phyloP scores from a whole-genome alignment of 306 rosid species.

The Prinsepia uniflora region DNA sequence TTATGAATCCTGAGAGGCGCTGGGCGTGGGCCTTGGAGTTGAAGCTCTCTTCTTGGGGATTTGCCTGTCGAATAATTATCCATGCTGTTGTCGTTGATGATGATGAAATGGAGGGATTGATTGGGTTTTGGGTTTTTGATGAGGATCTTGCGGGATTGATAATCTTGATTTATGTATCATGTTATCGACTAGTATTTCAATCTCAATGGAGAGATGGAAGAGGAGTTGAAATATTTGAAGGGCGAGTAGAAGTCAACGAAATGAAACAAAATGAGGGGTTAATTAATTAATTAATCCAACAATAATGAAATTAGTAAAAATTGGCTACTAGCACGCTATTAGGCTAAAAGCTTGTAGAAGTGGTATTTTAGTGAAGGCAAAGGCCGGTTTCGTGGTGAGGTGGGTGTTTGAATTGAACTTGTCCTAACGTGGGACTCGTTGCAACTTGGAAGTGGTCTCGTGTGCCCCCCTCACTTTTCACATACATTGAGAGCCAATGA shows the following conservation, averaged over 20 bases:
- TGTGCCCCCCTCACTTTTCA: conserved; percentile 6
- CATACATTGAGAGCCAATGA: conserved; percentile 1
- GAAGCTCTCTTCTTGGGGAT: conserved; percentile 69
- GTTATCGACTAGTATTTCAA: conserved; percentile 16
- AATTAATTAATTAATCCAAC: background rate
- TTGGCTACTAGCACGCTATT: conserved; percentile 21
- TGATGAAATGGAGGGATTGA: background rate
- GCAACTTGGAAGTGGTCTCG: conserved; percentile 24
- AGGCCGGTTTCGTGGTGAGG: conserved; percentile 26
- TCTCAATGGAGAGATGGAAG: background rate
- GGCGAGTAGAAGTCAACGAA: conserved; percentile 21
- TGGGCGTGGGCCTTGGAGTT: conserved; percentile 79
- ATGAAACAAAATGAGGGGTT: background rate
- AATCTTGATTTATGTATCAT: background rate
- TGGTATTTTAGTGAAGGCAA: background rate
- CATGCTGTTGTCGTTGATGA: conserved; percentile 10
- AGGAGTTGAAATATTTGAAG: conserved; percentile 20
- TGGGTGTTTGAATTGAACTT: conserved; percentile 21
- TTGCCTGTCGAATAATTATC: conserved; percentile 28
- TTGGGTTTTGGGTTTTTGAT: background rate
- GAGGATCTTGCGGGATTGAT: background rate
- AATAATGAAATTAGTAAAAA: background rate
- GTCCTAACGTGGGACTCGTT: conserved; percentile 13
- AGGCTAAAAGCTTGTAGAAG: background rate
- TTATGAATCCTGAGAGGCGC: conserved; percentile 57